phyloP scores from a whole-genome alignment of 2,329 filamentous ascomycete genomes.

The Colletotrichum agaves region DNA sequence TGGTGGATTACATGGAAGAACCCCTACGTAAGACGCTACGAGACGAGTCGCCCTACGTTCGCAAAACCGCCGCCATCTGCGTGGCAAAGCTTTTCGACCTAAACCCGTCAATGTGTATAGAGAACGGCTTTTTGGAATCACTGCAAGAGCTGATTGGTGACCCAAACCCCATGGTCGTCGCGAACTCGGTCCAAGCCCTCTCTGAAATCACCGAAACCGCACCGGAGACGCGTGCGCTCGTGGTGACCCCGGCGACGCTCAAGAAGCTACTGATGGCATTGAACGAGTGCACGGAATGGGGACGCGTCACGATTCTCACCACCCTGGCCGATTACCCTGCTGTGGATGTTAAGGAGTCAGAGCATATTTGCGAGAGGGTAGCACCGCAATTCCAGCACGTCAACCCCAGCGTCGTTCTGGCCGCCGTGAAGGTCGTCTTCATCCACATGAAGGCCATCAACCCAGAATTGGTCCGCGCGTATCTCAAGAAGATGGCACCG shows the following conservation, averaged over 20 bases:
- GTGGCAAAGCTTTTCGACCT: slow-evolving; percentile 98
- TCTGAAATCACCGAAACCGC: slow-evolving; percentile 91
- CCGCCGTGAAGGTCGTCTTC: slow-evolving; percentile 98
- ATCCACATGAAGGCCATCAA: slow-evolving; percentile 91
- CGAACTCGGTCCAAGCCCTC: slow-evolving; percentile 94
- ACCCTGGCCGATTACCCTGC: slow-evolving; percentile 91
- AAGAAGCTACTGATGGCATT: slow-evolving; percentile 97
- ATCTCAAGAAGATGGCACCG: slow-evolving; percentile 98
- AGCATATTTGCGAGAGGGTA: slow-evolving; percentile 97
- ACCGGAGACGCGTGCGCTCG: slow-evolving; percentile 87
- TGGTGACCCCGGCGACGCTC: slow-evolving; percentile 82
- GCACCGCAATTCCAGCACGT: slow-evolving; percentile 98
- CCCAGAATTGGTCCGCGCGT: slow-evolving; percentile 81
- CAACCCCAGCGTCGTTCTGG: slow-evolving; percentile 94
- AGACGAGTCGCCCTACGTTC: slow-evolving; percentile 97
- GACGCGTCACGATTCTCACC: slow-evolving; percentile 89
- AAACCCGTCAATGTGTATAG: slow-evolving; percentile 90
- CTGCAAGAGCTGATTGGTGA: slow-evolving; percentile 97
- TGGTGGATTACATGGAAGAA: slow-evolving; percentile 99
- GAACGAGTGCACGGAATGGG: slow-evolving; percentile 99
- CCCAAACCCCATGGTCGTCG: slow-evolving; percentile 98
- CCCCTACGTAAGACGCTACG: slow-evolving; percentile 93
- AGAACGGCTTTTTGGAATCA: slow-evolving; percentile 95
- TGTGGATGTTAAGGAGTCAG: slow-evolving; percentile 90
- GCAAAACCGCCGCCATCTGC: slow-evolving; percentile 97